These are phyloP conservation scores for Xylaria sp. DNA, from an alignment of 2,329 filamentous ascomycete genomes.

Conservation along the genomic window DNA sequence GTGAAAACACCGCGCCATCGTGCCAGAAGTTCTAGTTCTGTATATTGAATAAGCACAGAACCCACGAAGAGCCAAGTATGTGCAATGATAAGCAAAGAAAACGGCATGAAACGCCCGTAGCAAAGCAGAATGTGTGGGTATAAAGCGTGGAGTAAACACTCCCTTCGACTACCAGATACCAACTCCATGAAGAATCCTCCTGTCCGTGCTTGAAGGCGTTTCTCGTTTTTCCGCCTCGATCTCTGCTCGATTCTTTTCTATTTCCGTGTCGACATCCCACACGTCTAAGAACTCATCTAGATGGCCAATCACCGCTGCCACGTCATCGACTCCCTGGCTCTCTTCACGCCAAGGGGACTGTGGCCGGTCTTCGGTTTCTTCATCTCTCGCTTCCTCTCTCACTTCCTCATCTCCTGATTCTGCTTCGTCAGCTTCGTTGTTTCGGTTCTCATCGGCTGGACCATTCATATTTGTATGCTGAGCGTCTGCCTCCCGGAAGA, in stretches of 20 bases:
- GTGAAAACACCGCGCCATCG: too few species aligned
- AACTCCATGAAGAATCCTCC: slow-evolving; percentile 7
- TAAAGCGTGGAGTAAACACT: not conserved
- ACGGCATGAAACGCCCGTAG: not conserved
- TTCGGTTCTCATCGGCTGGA: slow-evolving; percentile 5
- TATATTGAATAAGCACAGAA: too few species aligned
- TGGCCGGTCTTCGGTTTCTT: slow-evolving; percentile 5
- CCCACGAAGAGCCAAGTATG: not conserved
- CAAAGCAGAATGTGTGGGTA: not conserved
- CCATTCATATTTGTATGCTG: not conserved
- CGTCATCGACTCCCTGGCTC: slow-evolving; percentile 39
- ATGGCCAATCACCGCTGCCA: slow-evolving; percentile 42
- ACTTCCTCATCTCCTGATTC: slow-evolving; percentile 7
- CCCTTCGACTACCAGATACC: slow-evolving; percentile 10
- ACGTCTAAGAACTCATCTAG: slow-evolving; percentile 41
- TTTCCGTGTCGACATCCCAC: slow-evolving; percentile 37
- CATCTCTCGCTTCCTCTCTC: slow-evolving; percentile 4
- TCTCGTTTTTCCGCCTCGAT: not conserved
- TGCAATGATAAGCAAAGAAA: not conserved
- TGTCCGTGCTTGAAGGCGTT: slow-evolving; percentile 2
- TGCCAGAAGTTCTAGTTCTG: too few species aligned
- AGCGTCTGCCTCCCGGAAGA: slow-evolving; percentile 43
- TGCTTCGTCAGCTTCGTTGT: slow-evolving; percentile 2
- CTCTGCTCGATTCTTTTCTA: slow-evolving; percentile 27
- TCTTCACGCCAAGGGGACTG: slow-evolving; percentile 31